Base-by-base conservation (phyloP, 495 filamentous ascomycete genomes). In the Apodospora peruviana region DNA sequence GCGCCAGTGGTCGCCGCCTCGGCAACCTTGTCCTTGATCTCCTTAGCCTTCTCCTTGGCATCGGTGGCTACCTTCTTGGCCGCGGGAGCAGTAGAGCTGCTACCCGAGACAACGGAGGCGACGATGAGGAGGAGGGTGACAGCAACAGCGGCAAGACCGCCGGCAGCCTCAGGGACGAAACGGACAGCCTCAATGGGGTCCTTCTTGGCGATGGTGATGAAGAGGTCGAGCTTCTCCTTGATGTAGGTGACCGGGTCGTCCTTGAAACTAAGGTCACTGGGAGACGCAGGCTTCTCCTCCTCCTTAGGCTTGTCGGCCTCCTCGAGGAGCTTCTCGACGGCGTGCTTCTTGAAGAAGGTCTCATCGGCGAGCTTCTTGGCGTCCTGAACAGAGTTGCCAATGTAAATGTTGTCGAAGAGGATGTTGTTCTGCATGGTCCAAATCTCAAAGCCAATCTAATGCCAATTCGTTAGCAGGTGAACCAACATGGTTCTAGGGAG, bases 381-480 rank as follows among this genome's bases (percentile, higher is more conserved):
- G 57, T 99, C 94, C 64, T 87, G 89, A 57, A 88, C 69, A 38
- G 94, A 99, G 83, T 99, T 94, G 55, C 94, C 94, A 71, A 99
- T 86, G 81, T 97, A 99, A 80, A 99, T 90, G 84, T 99, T 99
- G 82, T 97, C 90, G 62, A 99, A 99, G 58, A 96, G 84, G 55
- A 97, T 96, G 68, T 96, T 87, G 70, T 84, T 94, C 66, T 96
- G 93, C 93, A 98, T 98, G 59, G 94, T 97, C 93, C 93, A 98
- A 73, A 98, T 88, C 73, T 97, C 94, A 59, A 96, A 96, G 59
- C 93, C 91, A 75, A 96, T 88, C 84, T 89, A 62, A 35, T 29
- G 41, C 8, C n/a, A 9, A n/a, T 0, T 5, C 20, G 48, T 55
- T 11, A 57, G 54, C 19, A 42, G 48, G 18, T 5, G 16, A 11